These are phyloP conservation scores for Erysimum cheiranthoides DNA, from an alignment of 345 rosid species.

Conservation along the genomic window DNA sequence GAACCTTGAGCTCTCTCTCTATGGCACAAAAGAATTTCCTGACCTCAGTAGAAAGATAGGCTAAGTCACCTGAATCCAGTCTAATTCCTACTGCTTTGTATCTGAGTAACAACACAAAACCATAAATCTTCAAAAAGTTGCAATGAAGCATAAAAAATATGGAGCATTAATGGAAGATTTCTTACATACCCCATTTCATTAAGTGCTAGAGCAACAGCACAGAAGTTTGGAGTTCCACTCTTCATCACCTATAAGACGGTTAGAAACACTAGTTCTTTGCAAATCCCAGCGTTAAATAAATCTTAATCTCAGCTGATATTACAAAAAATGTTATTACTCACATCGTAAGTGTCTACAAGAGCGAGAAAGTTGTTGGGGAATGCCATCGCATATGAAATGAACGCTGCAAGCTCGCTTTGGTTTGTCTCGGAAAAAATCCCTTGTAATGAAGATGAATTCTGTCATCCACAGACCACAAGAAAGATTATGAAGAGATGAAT, in stretches of 20 bases:
- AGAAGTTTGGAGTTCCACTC: conserved; percentile 93
- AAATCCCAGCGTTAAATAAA: background rate
- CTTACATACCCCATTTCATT: conserved; percentile 73
- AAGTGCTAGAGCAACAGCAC: conserved; percentile 93
- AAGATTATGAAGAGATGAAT: conserved; percentile 11
- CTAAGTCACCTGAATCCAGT: conserved; percentile 95
- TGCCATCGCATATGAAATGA: conserved; percentile 90
- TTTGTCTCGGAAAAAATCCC: conserved; percentile 83
- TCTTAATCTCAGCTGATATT: background rate
- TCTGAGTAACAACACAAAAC: conserved; percentile 51
- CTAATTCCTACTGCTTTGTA: conserved; percentile 91
- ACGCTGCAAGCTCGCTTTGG: conserved; percentile 93
- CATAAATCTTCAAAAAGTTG: background rate
- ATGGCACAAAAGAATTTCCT: conserved; percentile 69
- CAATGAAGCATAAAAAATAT: background rate
- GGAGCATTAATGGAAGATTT: background rate
- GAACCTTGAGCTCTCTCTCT: conserved; percentile 73
- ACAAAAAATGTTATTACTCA: conserved; percentile 45
- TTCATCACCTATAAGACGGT: conserved; percentile 66
- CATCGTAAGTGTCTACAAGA: conserved; percentile 94
- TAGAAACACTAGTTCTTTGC: background rate
- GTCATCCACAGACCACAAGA: conserved; percentile 33
- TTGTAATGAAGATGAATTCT: conserved; percentile 65
- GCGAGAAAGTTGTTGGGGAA: conserved; percentile 86
- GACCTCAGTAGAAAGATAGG: conserved; percentile 79